phyloP scores from a whole-genome alignment of 2,329 filamentous ascomycete species.

The Ophiognomonia clavigignenti-juglandacearum region DNA sequence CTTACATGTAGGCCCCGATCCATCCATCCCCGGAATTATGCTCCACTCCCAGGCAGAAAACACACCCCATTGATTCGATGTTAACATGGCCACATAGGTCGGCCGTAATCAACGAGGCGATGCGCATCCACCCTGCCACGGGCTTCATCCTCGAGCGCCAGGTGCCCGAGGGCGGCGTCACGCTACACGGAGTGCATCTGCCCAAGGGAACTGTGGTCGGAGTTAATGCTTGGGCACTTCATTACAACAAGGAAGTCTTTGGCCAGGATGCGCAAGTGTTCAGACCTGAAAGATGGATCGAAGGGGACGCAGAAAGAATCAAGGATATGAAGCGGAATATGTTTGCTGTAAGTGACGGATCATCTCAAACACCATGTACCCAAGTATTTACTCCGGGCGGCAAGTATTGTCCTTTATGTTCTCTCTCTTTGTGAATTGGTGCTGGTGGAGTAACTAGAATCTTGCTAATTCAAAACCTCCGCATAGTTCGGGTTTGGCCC shows the following conservation, averaged over 20 bases:
- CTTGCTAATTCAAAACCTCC: no score
- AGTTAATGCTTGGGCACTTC: conserved; percentile 56
- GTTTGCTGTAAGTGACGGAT: conserved; percentile 3
- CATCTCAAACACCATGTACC: no score
- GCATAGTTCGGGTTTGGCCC: no score
- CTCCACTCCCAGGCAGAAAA: no score
- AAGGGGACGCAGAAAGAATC: conserved; percentile 10
- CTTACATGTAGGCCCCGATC: no score
- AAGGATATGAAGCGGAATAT: conserved; percentile 12
- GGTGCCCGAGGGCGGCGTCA: conserved; percentile 45
- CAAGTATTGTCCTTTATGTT: no score
- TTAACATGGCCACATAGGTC: no score
- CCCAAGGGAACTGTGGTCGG: conserved; percentile 42
- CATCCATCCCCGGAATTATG: no score
- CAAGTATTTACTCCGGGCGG: no score
- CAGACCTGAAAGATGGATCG: conserved; percentile 50
- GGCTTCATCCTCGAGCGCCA: conserved; percentile 55
- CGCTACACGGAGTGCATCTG: conserved; percentile 34
- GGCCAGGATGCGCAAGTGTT: conserved; percentile 51
- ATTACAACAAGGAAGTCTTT: conserved; percentile 50
- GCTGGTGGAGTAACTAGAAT: no score
- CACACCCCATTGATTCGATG: no score
- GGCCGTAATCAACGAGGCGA: conserved; percentile 57
- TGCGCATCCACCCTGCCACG: conserved; percentile 56
- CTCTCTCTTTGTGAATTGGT: no score